These are phyloP conservation scores for Skeletonema grethae DNA, from an alignment of 108 stramenopile genomes.

Conservation along the genomic window DNA sequence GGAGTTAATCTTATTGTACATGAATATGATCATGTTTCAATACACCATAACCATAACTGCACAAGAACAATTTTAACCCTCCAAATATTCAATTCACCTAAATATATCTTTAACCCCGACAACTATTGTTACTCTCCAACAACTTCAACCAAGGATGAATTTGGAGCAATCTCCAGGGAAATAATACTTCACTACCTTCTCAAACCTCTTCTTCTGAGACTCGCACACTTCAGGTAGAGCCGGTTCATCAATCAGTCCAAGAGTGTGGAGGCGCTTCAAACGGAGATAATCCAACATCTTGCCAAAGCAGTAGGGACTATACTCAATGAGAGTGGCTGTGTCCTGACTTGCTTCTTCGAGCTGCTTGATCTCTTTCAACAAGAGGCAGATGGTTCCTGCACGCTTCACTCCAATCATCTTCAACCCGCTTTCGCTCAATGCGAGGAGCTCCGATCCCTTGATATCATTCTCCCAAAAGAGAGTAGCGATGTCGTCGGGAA, in stretches of 20 bases:
- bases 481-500: slow-evolving; percentile 3
- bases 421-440: slow-evolving; percentile 12
- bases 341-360: slow-evolving; percentile 9
- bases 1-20: too few species aligned
- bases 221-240: slow-evolving; percentile 4
- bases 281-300: slow-evolving; percentile 1
- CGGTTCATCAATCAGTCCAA: slow-evolving; percentile 12
- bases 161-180: slow-evolving; percentile 17
- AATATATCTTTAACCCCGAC: too few species aligned
- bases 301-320: not conserved
- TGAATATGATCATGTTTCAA: too few species aligned
- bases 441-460: slow-evolving; percentile 20
- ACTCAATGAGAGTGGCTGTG: slow-evolving; percentile 9
- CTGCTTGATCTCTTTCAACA: slow-evolving; percentile 29
- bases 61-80: too few species aligned
- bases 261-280: slow-evolving; percentile 2
- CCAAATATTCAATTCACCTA: too few species aligned
- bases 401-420: slow-evolving; percentile 20
- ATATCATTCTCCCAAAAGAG: slow-evolving; percentile 12
- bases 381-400: slow-evolving; percentile 12
- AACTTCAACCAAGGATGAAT: not conserved
- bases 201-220: slow-evolving; percentile 21
- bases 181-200: slow-evolving; percentile 27
- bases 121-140: too few species aligned
- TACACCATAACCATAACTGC: too few species aligned